phyloP scores from a whole-genome alignment of 768 basidiomycete species.

The Cubamyces sp. region DNA sequence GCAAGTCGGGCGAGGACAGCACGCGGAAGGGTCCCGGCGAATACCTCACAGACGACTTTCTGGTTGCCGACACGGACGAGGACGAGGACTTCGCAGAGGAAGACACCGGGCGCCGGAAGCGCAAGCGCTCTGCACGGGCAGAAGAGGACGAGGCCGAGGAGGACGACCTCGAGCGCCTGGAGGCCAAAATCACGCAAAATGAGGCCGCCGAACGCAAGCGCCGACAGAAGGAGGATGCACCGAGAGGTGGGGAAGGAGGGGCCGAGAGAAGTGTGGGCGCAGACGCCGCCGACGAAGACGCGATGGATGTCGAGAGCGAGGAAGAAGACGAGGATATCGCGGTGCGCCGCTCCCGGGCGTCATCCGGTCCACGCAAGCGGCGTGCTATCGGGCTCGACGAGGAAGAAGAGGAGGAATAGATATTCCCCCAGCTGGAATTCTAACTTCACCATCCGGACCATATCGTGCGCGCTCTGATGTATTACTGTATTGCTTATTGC shows the following conservation, averaged over 20 bases:
- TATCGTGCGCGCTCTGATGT: neutral
- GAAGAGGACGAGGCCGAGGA: conserved; percentile 45
- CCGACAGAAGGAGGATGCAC: conserved; percentile 36
- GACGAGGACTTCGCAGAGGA: conserved; percentile 38
- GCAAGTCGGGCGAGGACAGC: conserved; percentile 39
- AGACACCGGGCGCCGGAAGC: conserved; percentile 18
- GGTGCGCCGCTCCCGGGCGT: conserved; percentile 57
- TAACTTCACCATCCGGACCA: neutral
- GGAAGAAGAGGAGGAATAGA: conserved; percentile 65
- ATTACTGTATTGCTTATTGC: conserved; percentile 3
- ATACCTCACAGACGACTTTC: conserved; percentile 85
- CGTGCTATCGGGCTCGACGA: conserved; percentile 59
- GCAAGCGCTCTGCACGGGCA: conserved; percentile 12
- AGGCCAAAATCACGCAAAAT: conserved; percentile 62
- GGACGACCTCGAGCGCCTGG: conserved; percentile 73
- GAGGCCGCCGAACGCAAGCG: conserved; percentile 58
- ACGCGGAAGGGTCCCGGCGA: conserved; percentile 59
- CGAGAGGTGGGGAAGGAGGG: conserved; percentile 35
- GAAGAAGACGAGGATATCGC: conserved; percentile 74
- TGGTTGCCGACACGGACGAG: conserved; percentile 81
- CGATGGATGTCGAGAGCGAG: conserved; percentile 79
- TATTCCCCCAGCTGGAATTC: neutral
- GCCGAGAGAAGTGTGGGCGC: conserved; percentile 31
- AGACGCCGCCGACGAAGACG: conserved; percentile 44
- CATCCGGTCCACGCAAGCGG: conserved; percentile 55